phyloP scores from a whole-genome alignment of 495 filamentous ascomycete genomes.

The Saxispiralis lemnorum region DNA sequence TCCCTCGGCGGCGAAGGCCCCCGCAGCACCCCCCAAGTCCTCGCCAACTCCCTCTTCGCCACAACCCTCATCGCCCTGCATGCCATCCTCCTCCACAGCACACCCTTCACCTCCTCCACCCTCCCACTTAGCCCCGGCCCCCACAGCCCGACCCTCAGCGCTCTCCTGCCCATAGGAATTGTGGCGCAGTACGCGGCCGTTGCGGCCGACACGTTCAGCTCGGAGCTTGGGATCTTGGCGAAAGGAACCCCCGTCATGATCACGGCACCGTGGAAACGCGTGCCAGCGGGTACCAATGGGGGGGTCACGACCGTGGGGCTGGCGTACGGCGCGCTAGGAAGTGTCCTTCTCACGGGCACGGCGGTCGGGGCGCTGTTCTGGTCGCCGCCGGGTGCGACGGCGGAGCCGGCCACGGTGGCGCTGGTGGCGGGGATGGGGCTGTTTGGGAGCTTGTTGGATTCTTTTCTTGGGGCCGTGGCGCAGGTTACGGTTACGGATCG shows the following conservation, averaged over 20 bases:
- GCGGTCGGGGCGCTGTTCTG: slow-evolving; percentile 28
- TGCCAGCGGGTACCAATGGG: slow-evolving; percentile 84
- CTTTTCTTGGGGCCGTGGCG: slow-evolving; percentile 64
- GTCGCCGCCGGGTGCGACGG: slow-evolving; percentile 50
- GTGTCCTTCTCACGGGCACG: slow-evolving; percentile 49
- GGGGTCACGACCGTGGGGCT: slow-evolving; percentile 63
- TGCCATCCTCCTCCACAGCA: slow-evolving; percentile 35
- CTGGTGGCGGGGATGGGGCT: slow-evolving; percentile 49
- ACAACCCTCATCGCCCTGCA: slow-evolving; percentile 57
- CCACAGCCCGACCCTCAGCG: not conserved
- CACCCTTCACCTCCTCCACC: slow-evolving; percentile 12
- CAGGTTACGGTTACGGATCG: slow-evolving; percentile 79
- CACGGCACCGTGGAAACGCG: slow-evolving; percentile 56
- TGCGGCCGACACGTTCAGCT: slow-evolving; percentile 84
- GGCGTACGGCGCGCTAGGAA: slow-evolving; percentile 54
- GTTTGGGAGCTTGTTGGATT: slow-evolving; percentile 69
- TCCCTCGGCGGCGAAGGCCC: slow-evolving; percentile 58
- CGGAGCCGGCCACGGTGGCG: slow-evolving; percentile 36
- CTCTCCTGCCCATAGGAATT: slow-evolving; percentile 30
- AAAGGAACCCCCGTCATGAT: slow-evolving; percentile 64
- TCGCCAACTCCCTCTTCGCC: slow-evolving; percentile 72
- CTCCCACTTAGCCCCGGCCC: slow-evolving; percentile 3
- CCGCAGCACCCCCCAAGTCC: slow-evolving; percentile 72
- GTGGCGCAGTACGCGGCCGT: slow-evolving; percentile 62
- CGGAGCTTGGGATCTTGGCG: slow-evolving; percentile 84